These are phyloP conservation scores for Neurospora sp. DNA, from an alignment of 495 filamentous ascomycete genomes.

Conservation along the genomic window DNA sequence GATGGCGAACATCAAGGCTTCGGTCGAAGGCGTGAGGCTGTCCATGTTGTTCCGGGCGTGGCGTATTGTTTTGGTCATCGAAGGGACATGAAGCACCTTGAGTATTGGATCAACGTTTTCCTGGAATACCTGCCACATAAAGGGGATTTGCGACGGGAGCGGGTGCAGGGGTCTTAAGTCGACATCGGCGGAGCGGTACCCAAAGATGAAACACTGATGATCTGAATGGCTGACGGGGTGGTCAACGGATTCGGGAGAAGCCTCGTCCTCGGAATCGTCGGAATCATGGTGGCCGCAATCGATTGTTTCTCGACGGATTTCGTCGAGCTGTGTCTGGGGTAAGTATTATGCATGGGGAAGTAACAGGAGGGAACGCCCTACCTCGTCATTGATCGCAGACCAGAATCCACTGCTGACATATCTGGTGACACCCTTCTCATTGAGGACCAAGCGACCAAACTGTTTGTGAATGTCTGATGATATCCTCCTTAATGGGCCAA, in stretches of 20 bases:
- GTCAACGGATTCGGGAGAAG: conserved; percentile 34
- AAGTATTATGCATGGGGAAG: conserved; percentile 2
- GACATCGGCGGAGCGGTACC: conserved; percentile 51
- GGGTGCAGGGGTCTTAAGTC: conserved; percentile 43
- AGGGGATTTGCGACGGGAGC: conserved; percentile 48
- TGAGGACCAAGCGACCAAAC: conserved; percentile 75
- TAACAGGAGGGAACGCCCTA: not conserved
- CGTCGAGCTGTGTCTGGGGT: conserved; percentile 46
- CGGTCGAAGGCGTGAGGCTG: conserved; percentile 47
- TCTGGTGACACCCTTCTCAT: conserved; percentile 64
- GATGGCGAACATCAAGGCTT: conserved; percentile 69
- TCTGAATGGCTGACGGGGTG: conserved; percentile 29
- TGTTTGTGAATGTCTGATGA: conserved; percentile 47
- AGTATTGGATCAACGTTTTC: conserved; percentile 66
- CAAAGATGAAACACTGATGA: conserved; percentile 62
- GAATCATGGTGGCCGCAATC: conserved; percentile 59
- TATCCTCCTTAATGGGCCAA: conserved; percentile 14
- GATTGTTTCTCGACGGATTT: conserved; percentile 61
- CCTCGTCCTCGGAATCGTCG: conserved; percentile 42
- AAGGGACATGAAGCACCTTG: conserved; percentile 56
- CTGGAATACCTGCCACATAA: conserved; percentile 59
- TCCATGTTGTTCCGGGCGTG: conserved; percentile 43
- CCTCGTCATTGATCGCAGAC: conserved; percentile 83
- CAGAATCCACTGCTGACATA: conserved; percentile 88
- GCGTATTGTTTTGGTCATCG: conserved; percentile 38